phyloP scores from a whole-genome alignment of 2,329 filamentous ascomycete species.

The Exutisphaerella laricina region DNA sequence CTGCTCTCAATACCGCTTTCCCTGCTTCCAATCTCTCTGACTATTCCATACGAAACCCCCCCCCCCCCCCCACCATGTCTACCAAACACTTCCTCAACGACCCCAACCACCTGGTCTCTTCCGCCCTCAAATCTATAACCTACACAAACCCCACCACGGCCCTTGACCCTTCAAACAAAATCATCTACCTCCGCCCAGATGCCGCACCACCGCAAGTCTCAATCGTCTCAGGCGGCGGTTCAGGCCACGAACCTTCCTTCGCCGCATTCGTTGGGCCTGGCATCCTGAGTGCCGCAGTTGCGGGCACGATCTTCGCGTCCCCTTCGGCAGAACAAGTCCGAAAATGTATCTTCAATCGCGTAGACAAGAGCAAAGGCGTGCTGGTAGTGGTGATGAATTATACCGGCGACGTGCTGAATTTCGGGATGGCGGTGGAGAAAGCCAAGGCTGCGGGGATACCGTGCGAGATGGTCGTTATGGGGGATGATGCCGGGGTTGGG shows the following conservation, averaged over 20 bases:
- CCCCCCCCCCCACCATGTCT: no score
- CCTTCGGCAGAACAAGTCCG: slow-evolving; percentile 79
- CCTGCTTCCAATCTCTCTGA: no score
- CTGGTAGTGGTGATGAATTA: slow-evolving; percentile 88
- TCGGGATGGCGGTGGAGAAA: slow-evolving; percentile 90
- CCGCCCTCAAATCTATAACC: slow-evolving; percentile 70
- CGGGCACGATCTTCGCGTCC: slow-evolving; percentile 81
- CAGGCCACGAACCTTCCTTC: slow-evolving; percentile 86
- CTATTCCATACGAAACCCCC: no score
- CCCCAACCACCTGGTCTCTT: slow-evolving; percentile 68
- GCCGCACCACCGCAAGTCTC: slow-evolving; percentile 59
- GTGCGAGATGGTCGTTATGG: slow-evolving; percentile 86
- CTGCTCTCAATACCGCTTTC: no score
- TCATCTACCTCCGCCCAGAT: slow-evolving; percentile 66
- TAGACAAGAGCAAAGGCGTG: slow-evolving; percentile 67
- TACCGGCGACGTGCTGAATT: slow-evolving; percentile 66
- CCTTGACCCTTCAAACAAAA: slow-evolving; percentile 73
- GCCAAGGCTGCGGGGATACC: slow-evolving; percentile 70
- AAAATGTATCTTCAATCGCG: slow-evolving; percentile 64
- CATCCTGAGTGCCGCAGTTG: slow-evolving; percentile 72
- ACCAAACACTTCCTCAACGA: slow-evolving; percentile 85
- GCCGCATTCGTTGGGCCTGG: slow-evolving; percentile 78
- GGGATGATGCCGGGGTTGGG: slow-evolving; percentile 87
- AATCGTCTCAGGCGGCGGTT: slow-evolving; percentile 81
- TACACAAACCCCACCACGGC: slow-evolving; percentile 78